Evolutionary conservation across 768 basidiomycete species (phyloP), one percentile per base, ranked within the genome.

Genomic region (Xerocomellus amylosporus): DNA sequence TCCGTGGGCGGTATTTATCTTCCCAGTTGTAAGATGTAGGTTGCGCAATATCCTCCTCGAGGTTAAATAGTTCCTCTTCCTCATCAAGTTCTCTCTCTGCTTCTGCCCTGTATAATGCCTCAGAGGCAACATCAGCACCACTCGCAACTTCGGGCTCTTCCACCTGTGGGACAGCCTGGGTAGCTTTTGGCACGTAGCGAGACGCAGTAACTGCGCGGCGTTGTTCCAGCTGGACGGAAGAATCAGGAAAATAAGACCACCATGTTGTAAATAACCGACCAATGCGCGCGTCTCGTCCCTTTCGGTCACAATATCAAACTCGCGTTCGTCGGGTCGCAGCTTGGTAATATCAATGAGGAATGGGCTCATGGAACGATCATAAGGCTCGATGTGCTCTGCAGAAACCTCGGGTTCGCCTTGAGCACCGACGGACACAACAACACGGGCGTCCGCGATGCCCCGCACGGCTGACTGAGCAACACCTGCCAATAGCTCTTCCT

Each of bases 1-100:
- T 99, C 34, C 97, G 81, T 30, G 97, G 96, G 37, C 97, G 80
- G 65, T 96, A 98, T 70, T 98, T 96, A 77, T 99, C 97, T 74
- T 96, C 94, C 97, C 96, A 98, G 63, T 92, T 92, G 72, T 98
- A 98, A 4, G 87, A 84, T 2, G 85, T 88, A 15, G 90, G 87
- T 61, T 91, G 84, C 17, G 77, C 76, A 47, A 97, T 86, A 54
- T 88, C 87, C 70, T 94, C 93, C 70, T 98, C 94, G 26, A 93
- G 78, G 64, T 95, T 96, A 78, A 96, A 97, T 5, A 95, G 71
- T 64, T 97, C 95, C 67, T 98, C 94, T 70, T 97, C 95, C 62
- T 96, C 93, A 60, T 98, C 96, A 54, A 98, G 78, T 51, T 97
- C 92, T 59, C 86, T 86, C 68, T 93, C 93, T 8, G 91, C 92